These are phyloP conservation scores for Lasiodiplodia sp. DNA, from an alignment of 2,329 filamentous ascomycete species.

Conservation along the genomic window DNA sequence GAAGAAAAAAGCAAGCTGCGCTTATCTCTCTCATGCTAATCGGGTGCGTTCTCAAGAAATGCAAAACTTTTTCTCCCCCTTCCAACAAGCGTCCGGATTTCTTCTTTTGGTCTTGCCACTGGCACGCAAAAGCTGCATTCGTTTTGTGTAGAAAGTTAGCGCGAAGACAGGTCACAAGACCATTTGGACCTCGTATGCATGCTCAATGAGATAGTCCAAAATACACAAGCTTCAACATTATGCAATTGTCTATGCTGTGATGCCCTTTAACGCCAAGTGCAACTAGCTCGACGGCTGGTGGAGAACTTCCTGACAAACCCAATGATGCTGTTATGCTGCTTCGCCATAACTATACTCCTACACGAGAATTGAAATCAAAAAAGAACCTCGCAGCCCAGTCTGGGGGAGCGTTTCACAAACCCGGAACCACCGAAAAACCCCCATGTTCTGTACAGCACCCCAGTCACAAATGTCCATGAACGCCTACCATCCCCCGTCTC, in stretches of 20 bases:
- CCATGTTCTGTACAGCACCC: background rate
- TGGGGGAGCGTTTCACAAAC: no score
- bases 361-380: background rate
- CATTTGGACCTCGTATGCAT: background rate
- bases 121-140: background rate
- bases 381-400: background rate
- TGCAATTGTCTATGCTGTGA: background rate
- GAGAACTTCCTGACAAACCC: background rate
- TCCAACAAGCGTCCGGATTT: no score
- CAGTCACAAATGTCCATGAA: background rate
- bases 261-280: background rate
- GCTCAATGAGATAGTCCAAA: background rate
- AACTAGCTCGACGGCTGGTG: background rate
- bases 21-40: background rate
- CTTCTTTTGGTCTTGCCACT: background rate
- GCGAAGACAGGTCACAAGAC: background rate
- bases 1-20: no score
- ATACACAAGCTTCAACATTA: background rate
- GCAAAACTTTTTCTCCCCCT: background rate
- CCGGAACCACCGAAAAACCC: background rate
- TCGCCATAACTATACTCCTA: background rate
- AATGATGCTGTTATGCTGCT: background rate
- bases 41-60: background rate
- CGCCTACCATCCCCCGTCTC: background rate
- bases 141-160: background rate